phyloP scores from a whole-genome alignment of 2,329 filamentous ascomycete genomes.

The Fusarium sp. region DNA sequence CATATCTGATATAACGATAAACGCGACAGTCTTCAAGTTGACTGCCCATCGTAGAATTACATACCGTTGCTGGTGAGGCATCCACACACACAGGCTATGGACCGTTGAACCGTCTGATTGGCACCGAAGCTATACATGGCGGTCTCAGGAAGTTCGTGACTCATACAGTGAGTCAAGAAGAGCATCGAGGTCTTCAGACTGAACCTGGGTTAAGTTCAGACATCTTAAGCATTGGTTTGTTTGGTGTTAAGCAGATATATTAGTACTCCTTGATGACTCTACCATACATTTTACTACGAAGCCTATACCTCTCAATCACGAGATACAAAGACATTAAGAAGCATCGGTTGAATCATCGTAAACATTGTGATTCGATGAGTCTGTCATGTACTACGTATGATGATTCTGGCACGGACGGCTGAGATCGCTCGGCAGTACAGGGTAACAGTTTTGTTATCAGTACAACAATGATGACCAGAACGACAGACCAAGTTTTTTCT shows the following conservation, averaged over 20 bases:
- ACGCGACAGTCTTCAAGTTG: too few species aligned
- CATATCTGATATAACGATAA: neutral
- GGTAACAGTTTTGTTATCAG: neutral
- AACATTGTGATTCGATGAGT: too few species aligned
- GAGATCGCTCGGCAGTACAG: neutral
- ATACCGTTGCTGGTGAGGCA: neutral
- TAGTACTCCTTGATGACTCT: neutral
- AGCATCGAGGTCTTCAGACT: neutral
- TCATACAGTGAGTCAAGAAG: neutral
- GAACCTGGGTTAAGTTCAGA: neutral
- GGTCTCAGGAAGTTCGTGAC: neutral
- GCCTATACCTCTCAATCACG: neutral
- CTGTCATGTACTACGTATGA: neutral
- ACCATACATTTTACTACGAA: neutral
- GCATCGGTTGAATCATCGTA: neutral
- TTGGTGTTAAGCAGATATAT: neutral
- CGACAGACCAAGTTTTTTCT: neutral
- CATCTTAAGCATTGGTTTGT: neutral
- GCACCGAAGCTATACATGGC: neutral
- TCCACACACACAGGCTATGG: neutral
- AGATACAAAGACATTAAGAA: neutral
- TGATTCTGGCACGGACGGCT: neutral
- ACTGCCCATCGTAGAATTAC: neutral
- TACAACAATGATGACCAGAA: neutral
- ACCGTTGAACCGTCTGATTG: neutral